Conservation (phyloP, 129 eudicot species). For the Dittrichia graveolens region DNA sequence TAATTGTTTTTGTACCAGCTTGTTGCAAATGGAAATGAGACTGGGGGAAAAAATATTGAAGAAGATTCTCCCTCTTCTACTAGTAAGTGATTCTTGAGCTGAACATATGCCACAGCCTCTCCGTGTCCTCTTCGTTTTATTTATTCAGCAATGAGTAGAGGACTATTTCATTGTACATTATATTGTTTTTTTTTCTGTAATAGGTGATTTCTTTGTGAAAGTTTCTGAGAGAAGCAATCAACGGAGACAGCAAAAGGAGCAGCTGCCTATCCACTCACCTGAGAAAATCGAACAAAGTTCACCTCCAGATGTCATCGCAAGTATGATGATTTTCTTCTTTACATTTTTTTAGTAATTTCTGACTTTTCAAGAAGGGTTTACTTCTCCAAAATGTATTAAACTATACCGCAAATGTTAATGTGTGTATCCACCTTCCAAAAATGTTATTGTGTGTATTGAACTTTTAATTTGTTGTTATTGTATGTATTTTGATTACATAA, state of each 20-base stretch:
- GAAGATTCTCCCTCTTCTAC: constrained; percentile 46
- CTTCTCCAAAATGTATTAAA: no score
- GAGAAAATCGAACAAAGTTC: constrained; percentile 42
- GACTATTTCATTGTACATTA: neutral
- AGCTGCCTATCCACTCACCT: constrained; percentile 36
- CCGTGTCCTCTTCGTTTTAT: constrained; percentile 17
- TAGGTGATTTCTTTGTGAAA: constrained; percentile 52
- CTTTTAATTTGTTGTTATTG: no score
- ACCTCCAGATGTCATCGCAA: constrained; percentile 41
- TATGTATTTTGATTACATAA: no score
- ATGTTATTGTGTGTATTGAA: no score
- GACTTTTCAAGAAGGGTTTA: neutral
- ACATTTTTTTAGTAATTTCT: no score
- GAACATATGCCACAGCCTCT: constrained; percentile 8
- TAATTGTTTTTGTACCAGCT: constrained; percentile 36
- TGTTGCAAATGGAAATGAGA: constrained; percentile 53
- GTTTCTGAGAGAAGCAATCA: constrained; percentile 50
- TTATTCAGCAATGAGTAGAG: constrained; percentile 1
- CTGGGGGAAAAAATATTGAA: constrained; percentile 36
- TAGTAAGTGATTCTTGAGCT: constrained; percentile 55
- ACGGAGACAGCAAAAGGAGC: constrained; percentile 51
- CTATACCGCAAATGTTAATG: no score
- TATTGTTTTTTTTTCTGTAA: constrained; percentile 41
- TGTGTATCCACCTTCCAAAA: no score
- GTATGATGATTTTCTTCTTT: constrained; percentile 41